A percentile compares a stretch with the other conserved stretches of the same genome.
phyloP scores from a whole-genome alignment of 176 grass and related monocot species.

The Triticum urartu region DNA sequence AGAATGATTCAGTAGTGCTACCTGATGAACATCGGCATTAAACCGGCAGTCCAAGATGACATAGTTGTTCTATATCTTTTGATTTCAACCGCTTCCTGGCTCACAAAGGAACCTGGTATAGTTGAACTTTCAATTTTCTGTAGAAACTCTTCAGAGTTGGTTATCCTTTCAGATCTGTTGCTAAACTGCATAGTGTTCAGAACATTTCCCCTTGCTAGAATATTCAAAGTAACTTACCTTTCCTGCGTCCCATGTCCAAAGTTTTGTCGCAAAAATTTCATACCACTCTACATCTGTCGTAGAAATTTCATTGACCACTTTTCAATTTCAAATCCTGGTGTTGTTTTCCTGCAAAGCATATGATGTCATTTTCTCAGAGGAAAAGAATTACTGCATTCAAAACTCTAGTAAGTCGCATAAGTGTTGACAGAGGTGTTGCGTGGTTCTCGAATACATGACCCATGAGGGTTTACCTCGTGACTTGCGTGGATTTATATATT shows the following conservation, averaged over 20 bases:
- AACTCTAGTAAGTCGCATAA: neutral
- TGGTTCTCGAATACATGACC: neutral
- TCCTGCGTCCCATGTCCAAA: neutral
- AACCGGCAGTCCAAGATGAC: slow-evolving; percentile 4
- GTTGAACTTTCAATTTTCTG: neutral
- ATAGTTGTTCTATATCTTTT: neutral
- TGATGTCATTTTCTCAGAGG: neutral
- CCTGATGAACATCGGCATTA: neutral
- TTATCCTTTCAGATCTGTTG: neutral
- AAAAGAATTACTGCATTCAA: neutral
- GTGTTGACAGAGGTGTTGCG: neutral
- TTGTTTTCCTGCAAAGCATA: neutral
- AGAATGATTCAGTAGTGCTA: neutral
- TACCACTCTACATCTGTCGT: neutral
- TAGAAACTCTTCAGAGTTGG: neutral
- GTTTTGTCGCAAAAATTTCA: neutral
- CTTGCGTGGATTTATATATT: neutral
- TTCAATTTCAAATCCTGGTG: neutral
- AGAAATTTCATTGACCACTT: slow-evolving; percentile 1
- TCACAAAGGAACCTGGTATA: neutral
- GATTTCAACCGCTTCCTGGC: neutral
- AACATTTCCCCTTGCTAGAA: neutral
- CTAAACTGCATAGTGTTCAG: neutral
- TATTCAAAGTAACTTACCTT: neutral
- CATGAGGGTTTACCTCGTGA: neutral